Base-by-base conservation (phyloP, 352 stramenopile genomes). In the Pythium guiyangense region DNA sequence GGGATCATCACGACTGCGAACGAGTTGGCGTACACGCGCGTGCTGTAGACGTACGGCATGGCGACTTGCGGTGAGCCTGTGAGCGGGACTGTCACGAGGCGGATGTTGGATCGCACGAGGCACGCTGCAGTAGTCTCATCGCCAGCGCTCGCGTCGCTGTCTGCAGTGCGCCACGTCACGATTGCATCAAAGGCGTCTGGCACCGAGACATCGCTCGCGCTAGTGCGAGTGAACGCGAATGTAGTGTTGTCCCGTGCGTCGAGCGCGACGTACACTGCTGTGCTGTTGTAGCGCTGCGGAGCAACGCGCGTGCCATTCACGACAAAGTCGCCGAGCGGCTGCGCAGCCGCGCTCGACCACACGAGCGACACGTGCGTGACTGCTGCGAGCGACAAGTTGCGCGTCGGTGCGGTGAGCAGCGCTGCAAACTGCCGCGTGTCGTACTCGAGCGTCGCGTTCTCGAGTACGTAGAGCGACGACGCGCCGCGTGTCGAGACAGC, bases 21-120 rank as follows among this genome's bases (percentile, higher is more conserved):
- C 20, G 43, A 11, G 35, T 45, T 57, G n/a, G 48, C 40, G 26
- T 67, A 70, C 1, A 67, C 60, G 15, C 59, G 70, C 15, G 49
- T 49, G 49, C 69, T 77, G 59, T 67, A 74, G 1, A 59, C 44
- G 35, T 67, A 70, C 4, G 66, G 65, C 15, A 48, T 20, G 11
- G 57, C 39, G 1, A 62, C 52, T n/a, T 26, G 59, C 31, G 59
- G 31, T 6, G 49, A 8, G 14, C 25, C 17, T 3, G 8, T 44
- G 27, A 35, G 62, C 22, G 59, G 49, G 35, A 73, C 47, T 4
- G 49, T 54, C 8, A 70, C 18, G 12, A 74, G 22, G 0, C 46
- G 53, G 15, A 71, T 14, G 20, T 65, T 68, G 15, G 40, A 50
- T 2, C 42, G 49, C 10, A 51, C 34, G n/a, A 31, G 52, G 18